Percentiles rank a stretch among this genome's conserved stretches.
Evolutionary conservation across 805 yeast species (phyloP).

Genomic region (Kurtzmaniella fragi): DNA sequence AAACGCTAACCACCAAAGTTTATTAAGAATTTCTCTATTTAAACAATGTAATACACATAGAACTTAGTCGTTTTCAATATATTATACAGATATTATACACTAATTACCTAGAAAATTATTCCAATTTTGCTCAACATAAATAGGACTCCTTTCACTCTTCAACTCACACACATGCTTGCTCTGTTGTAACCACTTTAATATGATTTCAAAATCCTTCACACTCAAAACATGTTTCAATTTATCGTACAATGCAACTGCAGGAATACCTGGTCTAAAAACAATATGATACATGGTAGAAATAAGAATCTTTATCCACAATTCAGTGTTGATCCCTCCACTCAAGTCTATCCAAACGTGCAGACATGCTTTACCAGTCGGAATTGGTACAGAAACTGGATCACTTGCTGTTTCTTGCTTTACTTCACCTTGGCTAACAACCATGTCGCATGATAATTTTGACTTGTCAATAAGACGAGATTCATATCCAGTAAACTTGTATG

Average conservation of each 20-base stretch:
- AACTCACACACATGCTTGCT: slow-evolving; percentile 27
- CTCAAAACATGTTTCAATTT: slow-evolving; percentile 27
- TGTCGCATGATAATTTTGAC: slow-evolving; percentile 61
- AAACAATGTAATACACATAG: no score
- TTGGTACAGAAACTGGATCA: slow-evolving; percentile 48
- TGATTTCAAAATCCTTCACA: slow-evolving; percentile 20
- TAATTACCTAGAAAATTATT: no score
- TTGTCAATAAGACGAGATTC: slow-evolving; percentile 73
- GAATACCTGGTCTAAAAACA: slow-evolving; percentile 34
- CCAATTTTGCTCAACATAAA: no score
- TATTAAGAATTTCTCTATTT: no score
- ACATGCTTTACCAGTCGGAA: slow-evolving; percentile 60
- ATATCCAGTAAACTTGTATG: slow-evolving; percentile 54
- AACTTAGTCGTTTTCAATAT: no score
- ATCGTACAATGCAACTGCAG: slow-evolving; percentile 14
- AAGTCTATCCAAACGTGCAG: slow-evolving; percentile 70
- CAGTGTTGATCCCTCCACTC: slow-evolving; percentile 51
- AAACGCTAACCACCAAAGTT: no score
- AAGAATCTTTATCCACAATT: slow-evolving; percentile 57
- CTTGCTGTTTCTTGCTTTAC: slow-evolving; percentile 2
- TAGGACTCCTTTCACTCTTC: slow-evolving; percentile 12
- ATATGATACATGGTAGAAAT: slow-evolving; percentile 37
- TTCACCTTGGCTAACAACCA: slow-evolving; percentile 31
- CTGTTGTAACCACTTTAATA: slow-evolving; percentile 35
- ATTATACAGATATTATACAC: no score